Base-by-base conservation (phyloP, 2,329 filamentous ascomycete species). In the Cryphonectria japonica region DNA sequence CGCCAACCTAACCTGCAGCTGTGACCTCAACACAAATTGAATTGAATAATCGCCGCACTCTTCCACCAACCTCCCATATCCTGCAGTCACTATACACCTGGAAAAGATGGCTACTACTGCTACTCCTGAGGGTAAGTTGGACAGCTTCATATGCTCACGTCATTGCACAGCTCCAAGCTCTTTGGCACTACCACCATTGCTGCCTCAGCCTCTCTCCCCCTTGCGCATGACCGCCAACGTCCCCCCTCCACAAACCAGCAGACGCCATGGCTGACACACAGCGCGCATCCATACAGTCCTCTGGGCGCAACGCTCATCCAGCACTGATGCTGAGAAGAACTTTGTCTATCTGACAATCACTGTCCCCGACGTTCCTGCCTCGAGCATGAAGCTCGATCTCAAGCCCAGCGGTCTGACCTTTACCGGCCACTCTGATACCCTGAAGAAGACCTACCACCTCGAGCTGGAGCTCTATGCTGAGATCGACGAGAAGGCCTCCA, bases 301-400 rank as follows among this genome's bases (percentile, higher is more conserved):
- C 83, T 99, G 96, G 96, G 95, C 96, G 76, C 96, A 99, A 87
- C 95, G 96, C 87, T 98, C 95, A 63, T 96, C 91, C 79, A 85
- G 83, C 77, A 86, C 86, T 76, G 95, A 98, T 69, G 81, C 92
- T 70, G 88, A 91, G 81, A 97, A 95, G 87, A 99, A 99, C 88
- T 93, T 94, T 85, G 85, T 99, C 87, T 97, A 94, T 86, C 88
- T 99, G 76, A 97, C 93, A 80, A 93, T 99, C 84, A 89, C 89
- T 78, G 94, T 95, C 66, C 89, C 95, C 77, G 96, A 99, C 81
- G 92, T 98, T 61, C 85, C 92, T 77, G 86, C 89, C 78, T 85
- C 88, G 63, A 90, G 91, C 78, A 85, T 97, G 76, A 92, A 94
- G 85, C 89, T 98, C 76, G 92, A 97, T 77, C 85, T 98, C 76